Conservation (phyloP, 306 rosid species). For the Gynostemma pentaphyllum region DNA sequence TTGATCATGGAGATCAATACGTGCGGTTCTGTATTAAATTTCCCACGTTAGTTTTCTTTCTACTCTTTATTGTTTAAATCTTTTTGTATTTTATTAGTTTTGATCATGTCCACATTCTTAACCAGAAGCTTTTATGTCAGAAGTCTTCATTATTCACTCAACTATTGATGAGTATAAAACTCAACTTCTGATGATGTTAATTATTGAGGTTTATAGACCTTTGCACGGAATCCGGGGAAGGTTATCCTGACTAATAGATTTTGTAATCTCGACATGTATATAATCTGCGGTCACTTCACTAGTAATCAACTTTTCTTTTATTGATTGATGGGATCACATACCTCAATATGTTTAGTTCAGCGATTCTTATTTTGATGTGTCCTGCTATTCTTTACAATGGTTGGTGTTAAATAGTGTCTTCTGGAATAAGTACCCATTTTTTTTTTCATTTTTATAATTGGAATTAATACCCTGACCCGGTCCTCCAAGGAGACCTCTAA, state of each 20-base stretch:
- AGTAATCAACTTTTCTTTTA: background rate
- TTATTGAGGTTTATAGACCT: background rate
- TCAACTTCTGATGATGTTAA: background rate
- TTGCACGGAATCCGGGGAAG: background rate
- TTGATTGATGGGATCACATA: background rate
- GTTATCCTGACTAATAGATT: background rate
- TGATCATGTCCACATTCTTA: background rate
- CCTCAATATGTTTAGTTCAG: background rate
- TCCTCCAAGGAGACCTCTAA: background rate
- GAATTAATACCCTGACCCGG: background rate
- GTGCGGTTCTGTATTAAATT: conserved; percentile 67
- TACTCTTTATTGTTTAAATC: background rate
- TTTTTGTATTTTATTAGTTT: background rate
- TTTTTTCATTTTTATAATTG: background rate
- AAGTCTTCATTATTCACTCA: background rate
- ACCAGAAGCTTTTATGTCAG: background rate
- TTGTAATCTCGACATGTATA: background rate
- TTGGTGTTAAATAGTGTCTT: background rate
- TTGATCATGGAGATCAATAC: conserved; percentile 78
- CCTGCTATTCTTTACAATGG: background rate
- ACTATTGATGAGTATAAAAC: background rate
- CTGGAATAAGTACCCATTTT: background rate
- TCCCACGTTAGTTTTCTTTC: conserved; percentile 43
- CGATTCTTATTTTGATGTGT: background rate
- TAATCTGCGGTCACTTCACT: background rate